Conservation (phyloP, 2,329 filamentous ascomycete species). For the Hypoxylon sp. region DNA sequence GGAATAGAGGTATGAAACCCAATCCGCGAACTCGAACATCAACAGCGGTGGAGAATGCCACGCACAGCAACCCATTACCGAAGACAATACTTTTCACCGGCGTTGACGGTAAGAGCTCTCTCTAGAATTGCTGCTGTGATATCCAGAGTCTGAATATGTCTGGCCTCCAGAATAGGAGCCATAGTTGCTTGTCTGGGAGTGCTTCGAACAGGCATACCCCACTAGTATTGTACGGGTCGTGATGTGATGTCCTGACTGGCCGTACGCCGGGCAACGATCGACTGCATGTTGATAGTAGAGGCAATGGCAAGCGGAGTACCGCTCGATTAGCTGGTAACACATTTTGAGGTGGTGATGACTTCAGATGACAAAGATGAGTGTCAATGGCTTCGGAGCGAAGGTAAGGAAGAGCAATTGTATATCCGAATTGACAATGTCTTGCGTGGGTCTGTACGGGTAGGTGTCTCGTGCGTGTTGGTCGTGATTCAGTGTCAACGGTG, state of each 20-base stretch:
- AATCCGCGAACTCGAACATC: constrained; percentile 62
- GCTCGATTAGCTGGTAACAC: constrained; percentile 90
- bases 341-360: constrained; percentile 59
- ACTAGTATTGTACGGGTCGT: constrained; percentile 85
- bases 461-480: constrained; percentile 25
- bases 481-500: constrained; percentile 27
- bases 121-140: constrained; percentile 65
- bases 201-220: constrained; percentile 80
- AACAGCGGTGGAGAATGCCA: constrained; percentile 60
- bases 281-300: constrained; percentile 90
- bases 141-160: constrained; percentile 69
- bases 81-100: constrained; percentile 70
- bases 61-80: constrained; percentile 62
- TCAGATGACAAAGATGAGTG: constrained; percentile 31
- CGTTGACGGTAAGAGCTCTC: constrained; percentile 60
- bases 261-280: constrained; percentile 84
- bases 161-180: constrained; percentile 59
- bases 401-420: constrained; percentile 33
- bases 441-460: constrained; percentile 16
- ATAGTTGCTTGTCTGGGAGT: constrained; percentile 59
- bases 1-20: constrained; percentile 67
- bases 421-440: constrained; percentile 26
- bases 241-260: constrained; percentile 78
- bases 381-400: constrained; percentile 30
- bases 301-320: constrained; percentile 89